phyloP scores from a whole-genome alignment of 768 basidiomycete species.

The Suillus plorans region DNA sequence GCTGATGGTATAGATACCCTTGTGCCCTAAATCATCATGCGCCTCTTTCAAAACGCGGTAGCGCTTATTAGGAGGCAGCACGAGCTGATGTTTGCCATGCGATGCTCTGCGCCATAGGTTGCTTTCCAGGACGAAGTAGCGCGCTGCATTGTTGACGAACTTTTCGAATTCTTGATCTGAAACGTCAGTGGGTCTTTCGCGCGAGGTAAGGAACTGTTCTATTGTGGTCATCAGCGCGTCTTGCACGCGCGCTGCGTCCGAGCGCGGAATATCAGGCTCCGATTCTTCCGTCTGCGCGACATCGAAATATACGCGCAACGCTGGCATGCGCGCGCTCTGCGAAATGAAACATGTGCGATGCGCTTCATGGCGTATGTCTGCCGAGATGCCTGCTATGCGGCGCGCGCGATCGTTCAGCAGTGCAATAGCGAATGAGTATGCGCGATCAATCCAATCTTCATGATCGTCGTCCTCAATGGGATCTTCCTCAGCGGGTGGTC shows the following conservation, averaged over 20 bases:
- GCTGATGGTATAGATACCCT: slow-evolving; percentile 1
- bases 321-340: too few species aligned
- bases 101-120: neutral
- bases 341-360: too few species aligned
- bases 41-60: neutral
- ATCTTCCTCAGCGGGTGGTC: neutral
- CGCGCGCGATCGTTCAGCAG: neutral
- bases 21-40: neutral
- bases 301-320: too few species aligned
- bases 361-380: too few species aligned
- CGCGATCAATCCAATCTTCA: neutral
- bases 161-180: too few species aligned
- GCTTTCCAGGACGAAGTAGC: neutral
- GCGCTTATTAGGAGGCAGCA: neutral
- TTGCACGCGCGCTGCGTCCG: too few species aligned
- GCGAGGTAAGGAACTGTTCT: too few species aligned
- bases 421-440: neutral
- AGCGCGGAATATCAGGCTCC: too few species aligned
- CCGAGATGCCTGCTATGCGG: too few species aligned
- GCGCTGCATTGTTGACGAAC: neutral
- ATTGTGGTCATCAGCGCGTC: too few species aligned
- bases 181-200: too few species aligned
- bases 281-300: too few species aligned
- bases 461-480: neutral
- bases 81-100: neutral